Base-by-base conservation (phyloP, 805 yeast genomes). In the Yarrowia osloensis region DNA sequence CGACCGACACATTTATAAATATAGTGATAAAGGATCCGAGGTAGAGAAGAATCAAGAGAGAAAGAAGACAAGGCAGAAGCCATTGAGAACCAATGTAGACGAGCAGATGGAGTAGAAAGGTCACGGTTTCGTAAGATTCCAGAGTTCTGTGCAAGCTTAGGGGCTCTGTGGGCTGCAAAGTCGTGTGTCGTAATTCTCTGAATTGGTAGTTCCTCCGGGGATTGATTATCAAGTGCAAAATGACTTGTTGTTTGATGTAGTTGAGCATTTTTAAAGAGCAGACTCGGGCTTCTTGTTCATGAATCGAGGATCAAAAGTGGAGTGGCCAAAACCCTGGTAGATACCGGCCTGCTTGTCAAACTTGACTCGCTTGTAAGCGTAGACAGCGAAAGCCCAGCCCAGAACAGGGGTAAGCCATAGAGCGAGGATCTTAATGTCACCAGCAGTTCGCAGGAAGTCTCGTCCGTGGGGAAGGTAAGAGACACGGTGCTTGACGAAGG, bases 351-450 rank as follows among this genome's bases (percentile, higher is more conserved):
- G 24, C 66, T 61, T 61, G 54, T 61, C 66, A 46, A 44, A 31
- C 52, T 44, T 61, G 66, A 61, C 66, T 61, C 66, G 52, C 54
- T 61, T 61, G 54, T 61, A 61, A 54, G 66, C 66, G 44, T 61
- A 61, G 52, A 44, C 13, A 31, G 26, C 66, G 17, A 61, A 61
- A 46, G 66, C 66, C 66, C 66, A 61, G 52, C 66, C 66, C 31
- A 61, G 54, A 61, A 44, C 26, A 17, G 66, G 66, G 54, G 66
- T 61, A 19, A 61, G 42, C 52, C 66, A 44, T 33, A 61, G 54
- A 28, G 42, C 31, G 9, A 31, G 17, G 13, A 15, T 11, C 24
- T 24, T 42, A 19, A 61, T 6, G 54, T 44, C 44, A 9, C 31
- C 15, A 11, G 26, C 66, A 9, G 54, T 44, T 61, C 66, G 66